These are phyloP conservation scores for Scytalidium lignicola DNA, from an alignment of 2,329 filamentous ascomycete genomes.

Conservation along the genomic window DNA sequence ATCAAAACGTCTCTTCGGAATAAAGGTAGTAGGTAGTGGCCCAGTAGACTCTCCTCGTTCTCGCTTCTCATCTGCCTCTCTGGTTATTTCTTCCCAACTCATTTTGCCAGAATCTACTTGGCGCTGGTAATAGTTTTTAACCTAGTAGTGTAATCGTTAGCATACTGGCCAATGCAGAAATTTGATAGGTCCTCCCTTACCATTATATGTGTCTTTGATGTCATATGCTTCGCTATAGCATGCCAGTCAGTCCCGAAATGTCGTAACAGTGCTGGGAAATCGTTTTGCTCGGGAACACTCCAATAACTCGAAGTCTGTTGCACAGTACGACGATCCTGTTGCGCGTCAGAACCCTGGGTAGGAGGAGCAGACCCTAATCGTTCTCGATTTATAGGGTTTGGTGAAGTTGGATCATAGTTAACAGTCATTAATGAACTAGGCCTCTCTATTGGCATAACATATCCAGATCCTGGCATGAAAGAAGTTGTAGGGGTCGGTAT, in stretches of 20 bases:
- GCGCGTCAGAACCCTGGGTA: conserved; percentile 17
- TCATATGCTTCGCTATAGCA: conserved; percentile 72
- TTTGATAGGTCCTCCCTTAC: conserved; percentile 43
- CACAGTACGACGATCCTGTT: conserved; percentile 21
- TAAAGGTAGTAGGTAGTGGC: conserved; percentile 50
- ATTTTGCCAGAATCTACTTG: conserved; percentile 54
- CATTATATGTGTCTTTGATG: conserved; percentile 83
- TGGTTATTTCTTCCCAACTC: conserved; percentile 56
- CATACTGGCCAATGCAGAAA: conserved; percentile 25
- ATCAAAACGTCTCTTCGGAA: conserved; percentile 48
- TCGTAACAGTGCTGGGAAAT: conserved; percentile 67
- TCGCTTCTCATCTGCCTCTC: conserved; percentile 54
- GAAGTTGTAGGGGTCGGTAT: conserved; percentile 11
- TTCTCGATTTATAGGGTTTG: conserved; percentile 17
- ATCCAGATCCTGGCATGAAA: conserved; percentile 7
- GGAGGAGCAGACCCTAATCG: conserved; percentile 23
- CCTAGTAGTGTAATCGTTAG: conserved; percentile 39
- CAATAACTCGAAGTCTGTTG: conserved; percentile 73
- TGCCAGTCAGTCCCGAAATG: conserved; percentile 77
- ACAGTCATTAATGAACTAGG: conserved; percentile 10
- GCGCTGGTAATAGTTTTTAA: conserved; percentile 64
- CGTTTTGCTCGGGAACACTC: conserved; percentile 76
- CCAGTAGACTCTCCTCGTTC: conserved; percentile 53
- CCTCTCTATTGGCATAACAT: conserved; percentile 15
- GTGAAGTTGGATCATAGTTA: conserved; percentile 17